Percentiles rank a stretch among this genome's conserved stretches.
Evolutionary conservation across 257 asterid species (phyloP).

Genomic region (Linderniella brevidens): DNA sequence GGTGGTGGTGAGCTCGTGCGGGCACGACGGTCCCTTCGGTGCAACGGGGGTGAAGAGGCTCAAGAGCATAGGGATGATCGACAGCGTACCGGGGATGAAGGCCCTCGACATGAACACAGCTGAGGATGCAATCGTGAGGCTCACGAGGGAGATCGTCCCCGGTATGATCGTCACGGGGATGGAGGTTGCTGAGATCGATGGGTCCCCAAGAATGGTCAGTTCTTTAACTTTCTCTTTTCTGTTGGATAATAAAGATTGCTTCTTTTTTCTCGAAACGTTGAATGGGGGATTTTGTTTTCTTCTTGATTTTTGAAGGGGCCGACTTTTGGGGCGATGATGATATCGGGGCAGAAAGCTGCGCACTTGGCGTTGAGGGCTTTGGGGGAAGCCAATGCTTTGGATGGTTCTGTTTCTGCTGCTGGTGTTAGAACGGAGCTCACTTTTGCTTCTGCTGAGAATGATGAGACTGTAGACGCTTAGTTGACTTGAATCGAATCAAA

Average conservation of each 20-base stretch:
- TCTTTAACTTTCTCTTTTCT: no score
- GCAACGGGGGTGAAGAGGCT: conserved; percentile 74
- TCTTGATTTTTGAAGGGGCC: conserved; percentile 38
- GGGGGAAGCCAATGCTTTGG: conserved; percentile 58
- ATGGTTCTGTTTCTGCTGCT: conserved; percentile 15
- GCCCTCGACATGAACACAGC: conserved; percentile 72
- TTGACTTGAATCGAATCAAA: background rate
- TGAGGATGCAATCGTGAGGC: conserved; percentile 62
- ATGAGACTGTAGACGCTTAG: conserved; percentile 37
- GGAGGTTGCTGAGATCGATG: conserved; percentile 81
- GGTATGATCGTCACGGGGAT: conserved; percentile 79
- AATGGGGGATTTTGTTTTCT: background rate
- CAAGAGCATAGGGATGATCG: conserved; percentile 61
- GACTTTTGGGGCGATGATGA: conserved; percentile 89
- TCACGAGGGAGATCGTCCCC: conserved; percentile 59
- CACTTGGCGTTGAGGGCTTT: conserved; percentile 73
- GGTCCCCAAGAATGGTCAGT: conserved; percentile 63
- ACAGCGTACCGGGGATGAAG: conserved; percentile 60
- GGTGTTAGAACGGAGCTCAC: conserved; percentile 26
- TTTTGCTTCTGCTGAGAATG: conserved; percentile 48
- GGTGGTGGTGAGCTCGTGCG: conserved; percentile 75
- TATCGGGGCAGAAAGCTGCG: conserved; percentile 84
- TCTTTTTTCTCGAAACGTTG: background rate
- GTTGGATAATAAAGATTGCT: no score
- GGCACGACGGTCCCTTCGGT: conserved; percentile 73